Evolutionary conservation across 164 flowering plant genomes (phyloP), one percentile per base, ranked within the genome.

Genomic region (Magnolia kwangsiensis): DNA sequence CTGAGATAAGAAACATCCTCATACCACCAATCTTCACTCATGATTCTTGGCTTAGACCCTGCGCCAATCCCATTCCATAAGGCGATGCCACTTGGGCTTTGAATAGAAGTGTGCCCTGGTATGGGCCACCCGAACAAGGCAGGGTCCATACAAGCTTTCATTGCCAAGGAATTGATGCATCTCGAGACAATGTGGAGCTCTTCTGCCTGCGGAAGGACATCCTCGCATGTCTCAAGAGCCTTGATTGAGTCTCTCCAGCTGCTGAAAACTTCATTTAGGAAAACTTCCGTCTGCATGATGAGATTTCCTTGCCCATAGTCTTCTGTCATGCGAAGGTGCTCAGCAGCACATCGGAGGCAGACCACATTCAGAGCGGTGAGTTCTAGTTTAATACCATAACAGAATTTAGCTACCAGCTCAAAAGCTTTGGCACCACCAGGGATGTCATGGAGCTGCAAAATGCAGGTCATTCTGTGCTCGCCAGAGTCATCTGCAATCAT

Each of bases 371-470:
- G 63, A 31, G 94, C 84, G 20, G 85, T 88, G 79, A 91, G 85
- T 75, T 92, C 94, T 51, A 91, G 69, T 80, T 86, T 89, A 67
- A 87, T 87, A 31, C 88, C 94, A 69, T 92, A 92, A 66, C 95
- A 92, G 83, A 91, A 92, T 77, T 89, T 92, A 72, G 90, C 92
- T 14, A 88, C 81, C 14, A 90, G 88, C 76, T 83, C 81, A 67
- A 92, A 92, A 3, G 90, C 80, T 74, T 83, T 85, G 50, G 94
- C 87, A 71, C 95, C 97, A 63, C 95, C 95, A 37, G 97, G 97
- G 63, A 92, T 75, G 80, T 87, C 91, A 75, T 89, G 81, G 45
- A 92, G 90, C 78, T 86, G 85, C 79, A 89, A 45, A 51, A 76
- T 77, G 76, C 86, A 84, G 19, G 72, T 76, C 1, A 78, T 64